phyloP scores from a whole-genome alignment of 2,329 filamentous ascomycete genomes.

The Ophiostoma australiae region DNA sequence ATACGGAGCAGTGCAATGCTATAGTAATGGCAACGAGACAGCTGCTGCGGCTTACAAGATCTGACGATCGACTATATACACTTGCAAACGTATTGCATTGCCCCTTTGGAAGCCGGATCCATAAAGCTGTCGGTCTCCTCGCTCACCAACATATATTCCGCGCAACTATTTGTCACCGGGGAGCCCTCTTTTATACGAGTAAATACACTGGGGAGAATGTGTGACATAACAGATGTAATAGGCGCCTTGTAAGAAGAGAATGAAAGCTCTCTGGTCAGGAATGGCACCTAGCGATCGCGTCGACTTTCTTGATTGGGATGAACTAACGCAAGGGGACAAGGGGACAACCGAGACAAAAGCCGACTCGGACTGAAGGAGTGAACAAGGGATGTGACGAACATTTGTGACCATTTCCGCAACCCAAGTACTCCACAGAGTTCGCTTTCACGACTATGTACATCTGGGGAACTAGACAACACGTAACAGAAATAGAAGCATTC shows the following conservation, averaged over 20 bases:
- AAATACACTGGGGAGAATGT: background rate
- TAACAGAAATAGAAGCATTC: slow-evolving; percentile 4
- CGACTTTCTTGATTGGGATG: slow-evolving; percentile 1
- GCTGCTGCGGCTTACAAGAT: too few relatives aligned
- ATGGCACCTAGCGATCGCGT: background rate
- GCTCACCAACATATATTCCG: background rate
- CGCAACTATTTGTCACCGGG: background rate
- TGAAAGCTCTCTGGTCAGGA: background rate
- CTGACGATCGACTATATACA: background rate
- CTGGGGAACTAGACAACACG: background rate
- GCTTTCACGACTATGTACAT: background rate
- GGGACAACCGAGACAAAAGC: background rate
- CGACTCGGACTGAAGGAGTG: background rate
- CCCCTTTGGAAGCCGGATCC: background rate
- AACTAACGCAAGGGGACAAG: background rate
- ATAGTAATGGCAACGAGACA: too few relatives aligned
- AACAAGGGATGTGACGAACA: slow-evolving; percentile 4
- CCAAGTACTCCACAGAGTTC: background rate
- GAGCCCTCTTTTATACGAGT: background rate
- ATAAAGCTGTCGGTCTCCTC: background rate
- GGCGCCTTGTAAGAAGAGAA: background rate
- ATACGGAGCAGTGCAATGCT: too few relatives aligned
- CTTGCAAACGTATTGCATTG: background rate
- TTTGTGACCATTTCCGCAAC: background rate
- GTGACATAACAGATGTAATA: background rate